Conservation (phyloP, 116 monocot genomes). For the Zostera marina region DNA sequence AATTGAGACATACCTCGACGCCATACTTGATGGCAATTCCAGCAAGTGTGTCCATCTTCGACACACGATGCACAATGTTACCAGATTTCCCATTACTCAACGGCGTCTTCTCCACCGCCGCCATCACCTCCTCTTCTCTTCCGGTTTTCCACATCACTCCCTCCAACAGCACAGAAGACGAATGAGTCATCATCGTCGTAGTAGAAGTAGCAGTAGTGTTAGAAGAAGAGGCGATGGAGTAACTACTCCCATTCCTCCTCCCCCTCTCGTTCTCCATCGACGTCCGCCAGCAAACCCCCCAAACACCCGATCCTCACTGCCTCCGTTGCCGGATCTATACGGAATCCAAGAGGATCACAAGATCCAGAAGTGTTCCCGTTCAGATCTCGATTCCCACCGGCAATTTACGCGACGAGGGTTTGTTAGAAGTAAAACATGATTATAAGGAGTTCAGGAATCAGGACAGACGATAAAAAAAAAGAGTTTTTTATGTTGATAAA, state of each 20-base stretch:
- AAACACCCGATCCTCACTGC: too few species aligned
- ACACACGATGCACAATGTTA: constrained; percentile 56
- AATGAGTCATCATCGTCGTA: not conserved
- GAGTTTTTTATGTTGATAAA: too few species aligned
- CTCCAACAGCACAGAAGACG: constrained; percentile 6
- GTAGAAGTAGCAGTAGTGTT: not conserved
- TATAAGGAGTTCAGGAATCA: too few species aligned
- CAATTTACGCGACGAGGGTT: too few species aligned
- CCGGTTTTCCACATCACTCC: not conserved
- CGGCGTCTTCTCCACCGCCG: constrained; percentile 3
- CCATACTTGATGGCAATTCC: constrained; percentile 88
- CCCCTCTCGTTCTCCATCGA: constrained; percentile 2
- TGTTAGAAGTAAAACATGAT: too few species aligned
- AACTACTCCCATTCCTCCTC: constrained; percentile 3
- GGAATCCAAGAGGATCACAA: too few species aligned
- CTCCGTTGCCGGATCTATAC: too few species aligned
- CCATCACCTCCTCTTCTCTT: not conserved
- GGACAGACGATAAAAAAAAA: too few species aligned
- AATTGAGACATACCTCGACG: constrained; percentile 48
- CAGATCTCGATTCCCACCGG: too few species aligned
- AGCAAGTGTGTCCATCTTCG: constrained; percentile 74
- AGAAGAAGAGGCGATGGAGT: not conserved
- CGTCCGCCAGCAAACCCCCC: too few species aligned
- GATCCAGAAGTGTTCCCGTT: too few species aligned
- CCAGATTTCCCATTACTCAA: constrained; percentile 7